Conservation (phyloP, 257 asterid genomes). For the Perilla frutescens region DNA sequence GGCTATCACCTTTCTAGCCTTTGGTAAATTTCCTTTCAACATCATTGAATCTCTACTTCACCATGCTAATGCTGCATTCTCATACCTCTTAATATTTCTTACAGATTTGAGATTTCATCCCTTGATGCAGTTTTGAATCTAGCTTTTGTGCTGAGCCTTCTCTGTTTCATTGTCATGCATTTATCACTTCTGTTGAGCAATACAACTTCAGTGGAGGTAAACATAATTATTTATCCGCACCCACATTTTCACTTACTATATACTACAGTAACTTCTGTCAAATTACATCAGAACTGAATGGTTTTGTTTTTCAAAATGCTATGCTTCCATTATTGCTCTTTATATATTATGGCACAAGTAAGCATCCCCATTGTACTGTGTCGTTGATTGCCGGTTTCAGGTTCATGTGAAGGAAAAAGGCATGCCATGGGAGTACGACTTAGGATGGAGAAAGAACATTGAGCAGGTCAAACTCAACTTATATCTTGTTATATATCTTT, state of each 20-base stretch:
- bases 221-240: slow-evolving; percentile 21
- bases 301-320: slow-evolving; percentile 4
- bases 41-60: slow-evolving; percentile 3
- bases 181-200: slow-evolving; percentile 69
- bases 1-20: slow-evolving; percentile 81
- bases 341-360: neutral
- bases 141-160: slow-evolving; percentile 86
- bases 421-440: slow-evolving; percentile 69
- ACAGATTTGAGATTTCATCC: slow-evolving; percentile 71
- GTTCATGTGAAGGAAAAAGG: slow-evolving; percentile 76
- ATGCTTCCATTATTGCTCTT: slow-evolving; percentile 6
- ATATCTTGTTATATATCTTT: neutral
- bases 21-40: slow-evolving; percentile 55
- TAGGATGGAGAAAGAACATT: slow-evolving; percentile 78
- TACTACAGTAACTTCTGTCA: slow-evolving; percentile 24
- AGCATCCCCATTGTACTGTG: slow-evolving; percentile 19
- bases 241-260: slow-evolving; percentile 1
- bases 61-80: slow-evolving; percentile 43
- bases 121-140: slow-evolving; percentile 93
- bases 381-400: slow-evolving; percentile 45
- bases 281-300: neutral
- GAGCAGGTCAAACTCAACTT: slow-evolving; percentile 61
- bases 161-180: slow-evolving; percentile 83
- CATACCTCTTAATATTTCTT: slow-evolving; percentile 60
- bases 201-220: slow-evolving; percentile 90